Conservation (phyloP, 1,284 basidiomycete genomes). For the Cerioporus squamosus region DNA sequence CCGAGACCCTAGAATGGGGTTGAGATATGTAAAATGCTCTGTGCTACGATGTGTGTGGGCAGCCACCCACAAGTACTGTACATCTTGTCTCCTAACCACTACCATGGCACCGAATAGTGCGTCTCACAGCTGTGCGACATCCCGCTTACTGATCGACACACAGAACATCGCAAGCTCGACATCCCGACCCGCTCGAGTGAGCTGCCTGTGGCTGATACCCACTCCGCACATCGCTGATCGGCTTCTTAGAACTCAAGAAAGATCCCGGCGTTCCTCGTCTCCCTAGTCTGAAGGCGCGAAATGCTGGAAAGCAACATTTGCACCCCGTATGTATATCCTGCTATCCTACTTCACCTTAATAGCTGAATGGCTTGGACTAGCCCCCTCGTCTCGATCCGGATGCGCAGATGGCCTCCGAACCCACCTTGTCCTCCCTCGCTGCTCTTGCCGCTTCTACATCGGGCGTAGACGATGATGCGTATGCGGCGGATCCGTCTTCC, state of each 20-base stretch:
- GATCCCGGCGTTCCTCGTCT: conserved; percentile 83
- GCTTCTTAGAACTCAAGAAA: conserved; percentile 70
- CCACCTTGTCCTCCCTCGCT: conserved; percentile 65
- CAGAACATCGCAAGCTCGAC: conserved; percentile 49
- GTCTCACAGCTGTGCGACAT: conserved; percentile 22
- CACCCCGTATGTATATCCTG: conserved; percentile 36
- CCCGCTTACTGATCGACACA: conserved; percentile 3
- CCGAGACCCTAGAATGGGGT: too few species aligned
- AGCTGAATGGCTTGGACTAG: conserved; percentile 3
- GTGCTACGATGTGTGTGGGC: too few species aligned
- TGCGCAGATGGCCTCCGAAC: conserved; percentile 73
- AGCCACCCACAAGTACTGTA: too few species aligned
- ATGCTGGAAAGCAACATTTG: conserved; percentile 55
- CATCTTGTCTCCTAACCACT: too few species aligned
- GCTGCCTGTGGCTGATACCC: conserved; percentile 15
- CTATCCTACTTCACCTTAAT: background rate
- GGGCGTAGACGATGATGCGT: conserved; percentile 27
- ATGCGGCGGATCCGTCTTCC: conserved; percentile 31
- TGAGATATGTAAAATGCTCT: too few species aligned
- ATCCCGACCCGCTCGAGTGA: conserved; percentile 62
- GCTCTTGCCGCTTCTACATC: conserved; percentile 42
- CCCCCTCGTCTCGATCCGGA: conserved; percentile 50
- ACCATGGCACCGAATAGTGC: conserved; percentile 63
- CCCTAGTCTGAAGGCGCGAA: conserved; percentile 66
- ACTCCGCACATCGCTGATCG: background rate